phyloP scores from a whole-genome alignment of 2,329 filamentous ascomycete species.

The Cordyceps farinosa region DNA sequence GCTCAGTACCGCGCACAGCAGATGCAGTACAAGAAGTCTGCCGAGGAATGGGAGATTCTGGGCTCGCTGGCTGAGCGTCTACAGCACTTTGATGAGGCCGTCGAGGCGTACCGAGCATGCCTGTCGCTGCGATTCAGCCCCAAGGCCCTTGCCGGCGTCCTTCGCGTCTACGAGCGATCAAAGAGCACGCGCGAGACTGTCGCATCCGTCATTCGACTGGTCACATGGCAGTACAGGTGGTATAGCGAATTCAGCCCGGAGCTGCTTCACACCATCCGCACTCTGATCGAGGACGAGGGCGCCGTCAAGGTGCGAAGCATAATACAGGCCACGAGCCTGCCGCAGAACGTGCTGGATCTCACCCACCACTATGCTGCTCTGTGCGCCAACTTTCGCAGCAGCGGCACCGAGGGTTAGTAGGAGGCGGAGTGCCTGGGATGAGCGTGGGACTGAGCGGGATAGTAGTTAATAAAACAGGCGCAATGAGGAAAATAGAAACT shows the following conservation, averaged over 20 bases:
- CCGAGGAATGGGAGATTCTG: conserved; percentile 97
- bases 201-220: conserved; percentile 80
- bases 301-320: conserved; percentile 97
- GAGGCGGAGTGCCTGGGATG: neutral
- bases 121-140: conserved; percentile 86
- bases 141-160: conserved; percentile 81
- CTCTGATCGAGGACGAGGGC: conserved; percentile 94
- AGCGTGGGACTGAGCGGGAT: neutral
- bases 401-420: conserved; percentile 74
- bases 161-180: conserved; percentile 72
- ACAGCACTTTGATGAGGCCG: conserved; percentile 85
- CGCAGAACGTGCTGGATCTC: conserved; percentile 87
- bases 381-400: conserved; percentile 93
- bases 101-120: conserved; percentile 90
- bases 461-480: conserved; percentile 11
- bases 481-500: conserved; percentile 1
- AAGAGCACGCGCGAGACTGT: conserved; percentile 79
- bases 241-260: conserved; percentile 98
- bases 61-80: conserved; percentile 88
- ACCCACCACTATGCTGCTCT: conserved; percentile 95
- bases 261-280: conserved; percentile 80
- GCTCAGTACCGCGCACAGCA: conserved; percentile 91
- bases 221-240: conserved; percentile 99
- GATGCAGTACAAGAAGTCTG: conserved; percentile 92
- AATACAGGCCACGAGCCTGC: conserved; percentile 90